phyloP scores from a whole-genome alignment of 164 flowering plant genomes.

The Magnolia kwangsiensis region DNA sequence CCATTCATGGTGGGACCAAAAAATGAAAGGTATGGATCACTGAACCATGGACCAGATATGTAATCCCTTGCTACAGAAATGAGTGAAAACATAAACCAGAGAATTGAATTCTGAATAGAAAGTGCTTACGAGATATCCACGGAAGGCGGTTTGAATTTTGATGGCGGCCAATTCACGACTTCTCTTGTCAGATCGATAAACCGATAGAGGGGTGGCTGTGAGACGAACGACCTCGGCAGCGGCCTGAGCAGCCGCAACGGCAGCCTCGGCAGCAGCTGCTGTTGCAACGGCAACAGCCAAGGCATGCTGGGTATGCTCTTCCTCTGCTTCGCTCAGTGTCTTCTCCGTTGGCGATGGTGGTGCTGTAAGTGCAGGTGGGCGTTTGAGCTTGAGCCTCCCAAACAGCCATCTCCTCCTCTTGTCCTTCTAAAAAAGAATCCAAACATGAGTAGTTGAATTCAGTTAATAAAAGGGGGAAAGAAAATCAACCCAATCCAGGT shows the following conservation, averaged over 20 bases:
- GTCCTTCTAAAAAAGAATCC: constrained; percentile 20
- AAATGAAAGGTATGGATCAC: no score
- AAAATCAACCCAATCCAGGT: background rate
- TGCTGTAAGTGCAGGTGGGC: constrained; percentile 33
- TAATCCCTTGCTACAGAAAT: no score
- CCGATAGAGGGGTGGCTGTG: constrained; percentile 26
- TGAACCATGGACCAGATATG: no score
- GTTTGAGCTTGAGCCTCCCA: constrained; percentile 37
- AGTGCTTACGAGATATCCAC: constrained; percentile 66
- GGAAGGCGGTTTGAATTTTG: constrained; percentile 64
- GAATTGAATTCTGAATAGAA: background rate
- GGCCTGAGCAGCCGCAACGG: constrained; percentile 77
- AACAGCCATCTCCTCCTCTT: constrained; percentile 46
- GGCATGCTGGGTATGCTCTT: constrained; percentile 70
- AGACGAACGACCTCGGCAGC: constrained; percentile 77
- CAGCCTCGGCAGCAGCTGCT: constrained; percentile 82
- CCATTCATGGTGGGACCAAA: no score
- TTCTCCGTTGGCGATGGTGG: constrained; percentile 21
- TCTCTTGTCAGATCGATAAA: constrained; percentile 6
- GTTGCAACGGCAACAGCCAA: constrained; percentile 70
- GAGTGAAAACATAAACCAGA: background rate
- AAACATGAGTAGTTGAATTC: background rate
- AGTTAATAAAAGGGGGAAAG: background rate
- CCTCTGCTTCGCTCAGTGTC: constrained; percentile 44
- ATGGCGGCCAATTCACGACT: constrained; percentile 47